Conservation (phyloP, 2,329 filamentous ascomycete genomes). For the Cordyceps tenuipes region DNA sequence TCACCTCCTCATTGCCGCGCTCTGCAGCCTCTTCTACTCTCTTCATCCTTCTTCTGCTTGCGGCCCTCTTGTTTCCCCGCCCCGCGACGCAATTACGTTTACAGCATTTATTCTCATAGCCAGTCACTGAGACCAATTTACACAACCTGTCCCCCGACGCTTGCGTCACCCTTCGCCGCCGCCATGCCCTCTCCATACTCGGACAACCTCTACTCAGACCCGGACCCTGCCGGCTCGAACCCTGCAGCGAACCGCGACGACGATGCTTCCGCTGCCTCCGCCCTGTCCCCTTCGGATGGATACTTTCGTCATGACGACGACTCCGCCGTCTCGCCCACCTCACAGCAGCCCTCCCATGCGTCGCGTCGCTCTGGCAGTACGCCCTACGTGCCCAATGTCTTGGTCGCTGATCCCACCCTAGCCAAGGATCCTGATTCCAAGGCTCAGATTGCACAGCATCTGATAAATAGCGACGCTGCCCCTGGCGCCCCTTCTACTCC, state of each 20-base stretch:
- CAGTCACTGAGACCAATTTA: too few relatives aligned
- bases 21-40: neutral
- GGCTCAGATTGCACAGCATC: slow-evolving; percentile 34
- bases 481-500: slow-evolving; percentile 5
- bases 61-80: neutral
- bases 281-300: slow-evolving; percentile 43
- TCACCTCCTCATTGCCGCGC: neutral
- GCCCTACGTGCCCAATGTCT: slow-evolving; percentile 38
- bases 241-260: slow-evolving; percentile 12
- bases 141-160: neutral
- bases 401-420: slow-evolving; percentile 41
- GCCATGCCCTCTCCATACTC: slow-evolving; percentile 21
- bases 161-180: slow-evolving; percentile 5
- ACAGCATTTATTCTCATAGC: neutral
- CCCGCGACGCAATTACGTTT: slow-evolving; percentile 5
- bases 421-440: slow-evolving; percentile 29
- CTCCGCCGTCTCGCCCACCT: slow-evolving; percentile 18
- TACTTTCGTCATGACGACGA: slow-evolving; percentile 35
- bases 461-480: slow-evolving; percentile 21
- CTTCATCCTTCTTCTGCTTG: neutral
- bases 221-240: slow-evolving; percentile 15
- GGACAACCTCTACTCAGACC: slow-evolving; percentile 21
- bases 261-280: slow-evolving; percentile 11
- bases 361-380: slow-evolving; percentile 25
- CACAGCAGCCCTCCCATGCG: slow-evolving; percentile 15